Base-by-base conservation (phyloP, 2,329 filamentous ascomycete genomes). In the Fusarium sp. region DNA sequence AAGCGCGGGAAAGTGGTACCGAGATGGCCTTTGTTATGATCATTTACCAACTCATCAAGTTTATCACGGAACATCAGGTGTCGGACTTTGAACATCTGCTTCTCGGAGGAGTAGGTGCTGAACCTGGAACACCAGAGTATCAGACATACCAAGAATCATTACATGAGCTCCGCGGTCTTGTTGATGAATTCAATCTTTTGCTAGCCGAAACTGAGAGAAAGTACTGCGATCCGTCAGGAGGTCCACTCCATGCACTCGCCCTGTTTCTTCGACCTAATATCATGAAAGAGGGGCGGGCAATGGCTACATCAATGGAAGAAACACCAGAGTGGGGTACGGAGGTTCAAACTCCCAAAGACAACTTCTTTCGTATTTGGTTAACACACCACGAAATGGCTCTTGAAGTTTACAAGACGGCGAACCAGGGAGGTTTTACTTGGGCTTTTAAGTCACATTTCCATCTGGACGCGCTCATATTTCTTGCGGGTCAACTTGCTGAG, bases 271-370 rank as follows among this genome's bases (percentile, higher is more conserved):
- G 61, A 1, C 46, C 45, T 9, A 32, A 51, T 18, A 65, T 65
- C 2, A 2, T 65, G 3, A 18, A 13, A 3, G 52, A 65, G 16
- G 62, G 41, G 3, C 16, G 27, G 7, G 6, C 24, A 1, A 65
- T 65, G 62, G 53, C 45, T 5, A 65, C 40, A 1, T 44, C 60
- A 0, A 51, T 65, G 25, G 32, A 65, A 0, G 20, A 65, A 30
- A 42, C 61, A 1, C 62, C 62, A 6, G 62, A 65, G 25, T 65
- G 62, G 62, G 62, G 61, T 0, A 60, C 27, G 1, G 62, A 65
- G 30, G 46, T 65, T 1, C 32, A 52, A 0, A 65, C 41, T 2
- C 30, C 32, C 3, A 47, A 52, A 3, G 62, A 65, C 5, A 65
- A 65, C 12, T 65, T 65, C 7, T 65, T 41, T 1, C 32, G 62